These are phyloP conservation scores for Neurospora pannonica DNA, from an alignment of 495 filamentous ascomycete species.

Conservation along the genomic window DNA sequence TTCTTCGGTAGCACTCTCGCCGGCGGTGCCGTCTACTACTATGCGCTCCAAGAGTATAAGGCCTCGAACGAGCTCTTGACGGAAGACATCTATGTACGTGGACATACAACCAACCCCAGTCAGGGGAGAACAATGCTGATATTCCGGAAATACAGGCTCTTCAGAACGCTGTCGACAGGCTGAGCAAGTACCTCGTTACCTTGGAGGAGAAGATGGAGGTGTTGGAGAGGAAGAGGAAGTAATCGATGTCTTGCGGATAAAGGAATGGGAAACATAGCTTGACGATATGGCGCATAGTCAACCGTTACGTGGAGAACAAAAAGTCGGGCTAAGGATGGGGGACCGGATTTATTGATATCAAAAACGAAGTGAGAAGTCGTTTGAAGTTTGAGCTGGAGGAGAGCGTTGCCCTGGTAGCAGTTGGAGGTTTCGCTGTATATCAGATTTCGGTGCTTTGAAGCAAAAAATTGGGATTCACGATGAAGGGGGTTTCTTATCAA, in stretches of 20 bases:
- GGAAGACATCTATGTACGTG: constrained; percentile 89
- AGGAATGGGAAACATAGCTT: not conserved
- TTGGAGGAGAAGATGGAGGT: constrained; percentile 76
- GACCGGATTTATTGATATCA: not conserved
- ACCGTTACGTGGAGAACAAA: not conserved
- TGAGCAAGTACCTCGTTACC: constrained; percentile 70
- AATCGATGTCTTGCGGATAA: constrained; percentile 16
- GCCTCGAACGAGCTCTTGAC: constrained; percentile 88
- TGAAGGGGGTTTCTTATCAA: not conserved
- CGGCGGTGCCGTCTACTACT: constrained; percentile 78
- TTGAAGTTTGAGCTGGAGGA: no score
- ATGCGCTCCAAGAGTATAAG: constrained; percentile 85
- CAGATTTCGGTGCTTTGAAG: not conserved
- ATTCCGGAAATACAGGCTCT: constrained; percentile 51
- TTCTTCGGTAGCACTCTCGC: constrained; percentile 74
- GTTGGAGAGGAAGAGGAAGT: constrained; percentile 42
- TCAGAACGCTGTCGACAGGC: constrained; percentile 75
- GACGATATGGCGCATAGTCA: not conserved
- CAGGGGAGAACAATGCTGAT: constrained; percentile 10
- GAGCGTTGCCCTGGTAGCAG: not conserved
- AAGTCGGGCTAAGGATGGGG: not conserved
- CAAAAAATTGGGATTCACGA: not conserved
- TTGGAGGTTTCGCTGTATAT: not conserved
- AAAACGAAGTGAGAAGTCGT: not conserved
- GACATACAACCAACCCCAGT: not conserved